Evolutionary conservation across 2,329 filamentous ascomycete genomes (phyloP), one percentile per base, ranked within the genome.

Genomic region (Hypomyces perniciosus): DNA sequence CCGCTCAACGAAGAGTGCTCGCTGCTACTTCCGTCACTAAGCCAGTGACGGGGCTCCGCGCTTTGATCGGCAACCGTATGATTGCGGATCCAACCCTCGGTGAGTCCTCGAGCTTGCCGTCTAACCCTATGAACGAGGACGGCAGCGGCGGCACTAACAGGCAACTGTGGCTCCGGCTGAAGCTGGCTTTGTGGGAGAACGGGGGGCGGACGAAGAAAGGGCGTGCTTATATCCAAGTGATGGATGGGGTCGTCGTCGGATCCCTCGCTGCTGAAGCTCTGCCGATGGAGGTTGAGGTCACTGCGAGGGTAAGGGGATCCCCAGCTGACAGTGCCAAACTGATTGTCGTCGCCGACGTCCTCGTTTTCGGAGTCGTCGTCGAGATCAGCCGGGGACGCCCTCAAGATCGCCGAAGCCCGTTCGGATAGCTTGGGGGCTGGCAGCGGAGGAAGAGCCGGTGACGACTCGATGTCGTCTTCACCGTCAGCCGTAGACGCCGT

Each of bases 31-130:
- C 63, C 71, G 61, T 95, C 89, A 65, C 88, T 95, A 58, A 90
- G 77, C 90, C 90, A 95, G 68, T 90, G 85, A 54, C 81, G 83
- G 57, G 82, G 81, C 65, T 93, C 88, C 31, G 79, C 80, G 58
- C 83, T 78, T 57, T 77, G 78, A 58, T 85, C 81, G 56, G 80
- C 79, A n/a, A 84, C 79, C n/a, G 88, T 84, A 63, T 91, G 89
- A 55, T 88, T 86, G 54, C 87, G 85, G 58, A 93, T 90, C 88
- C 88, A 92, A 72, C 90, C 86, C 67, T 91, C 86, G 0, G 86
- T 90, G 48, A 91, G 78, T 53, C 85, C 83, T 57, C 76, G 74
- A 12, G 76, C 72, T 50, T 79, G 74, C 64, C 83, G 72, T 62
- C 82, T 71, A 44, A 76, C 82, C 57, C 82, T 77, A 60, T 84